Evolutionary conservation across 169 alveolate genomes (phyloP), one percentile per base, ranked within the genome.

Genomic region (Prorocentrum cordatum): DNA sequence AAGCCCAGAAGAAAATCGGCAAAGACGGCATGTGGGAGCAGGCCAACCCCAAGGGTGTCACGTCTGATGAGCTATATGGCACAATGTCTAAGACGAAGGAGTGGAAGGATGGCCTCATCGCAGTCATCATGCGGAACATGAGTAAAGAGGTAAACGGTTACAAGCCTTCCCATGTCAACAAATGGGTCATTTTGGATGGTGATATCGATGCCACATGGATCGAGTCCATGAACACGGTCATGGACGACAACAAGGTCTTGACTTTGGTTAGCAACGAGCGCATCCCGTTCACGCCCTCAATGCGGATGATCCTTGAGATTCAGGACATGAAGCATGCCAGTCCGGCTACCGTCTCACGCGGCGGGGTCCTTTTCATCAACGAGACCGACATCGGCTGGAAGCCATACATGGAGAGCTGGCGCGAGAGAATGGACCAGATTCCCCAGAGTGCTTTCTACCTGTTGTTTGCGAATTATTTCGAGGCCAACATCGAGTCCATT

Each of bases 181-280:
- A 96, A 92, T 96, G 98, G 97, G 93, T 95, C 87, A 94, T 97
- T 59, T 93, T 97, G 58, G 99, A 97, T 93, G 99, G 99, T 47
- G 98, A 96, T 92, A 95, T 97, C 62, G 99, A 97, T 92, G 98
- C 98, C 24, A 97, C 96, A 45, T 97, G 99, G 99, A 96, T 96
- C 87, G 99, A 97, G 92, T 94, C 97, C 36, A 94, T 96, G 93
- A 97, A 97, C 94, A 96, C 99, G 29, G 98, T 97, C 66, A 96
- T 97, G 98, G 99, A 97, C 91, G 99, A 97, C 92, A 97, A 97
- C 92, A 97, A 97, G 91, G 89, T 79, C 36, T n/a, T 79, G 67
- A 97, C 98, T 35, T 91, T 96, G 61, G 97, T 96, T 64, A 94
- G 97, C 45, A 96, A 96, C 70, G 99, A 97, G 91, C 93, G 98